Evolutionary conservation across 2,329 filamentous ascomycete genomes (phyloP).

Genomic region (Thielaviopsis euricoi): DNA sequence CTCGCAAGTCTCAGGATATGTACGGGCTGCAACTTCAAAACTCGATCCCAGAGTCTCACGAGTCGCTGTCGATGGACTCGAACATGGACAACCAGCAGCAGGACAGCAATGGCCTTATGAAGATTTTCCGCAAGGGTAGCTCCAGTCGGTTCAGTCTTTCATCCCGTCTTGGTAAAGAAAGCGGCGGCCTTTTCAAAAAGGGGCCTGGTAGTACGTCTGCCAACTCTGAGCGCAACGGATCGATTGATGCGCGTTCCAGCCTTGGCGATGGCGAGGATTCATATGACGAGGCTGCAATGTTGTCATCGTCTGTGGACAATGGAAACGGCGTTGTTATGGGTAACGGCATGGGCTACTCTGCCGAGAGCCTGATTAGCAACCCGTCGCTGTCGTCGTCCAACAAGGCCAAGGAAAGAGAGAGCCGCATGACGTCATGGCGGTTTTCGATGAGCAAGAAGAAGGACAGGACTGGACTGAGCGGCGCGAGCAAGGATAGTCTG

Average conservation of each 20-base stretch:
- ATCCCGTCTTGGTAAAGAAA: conserved; percentile 37
- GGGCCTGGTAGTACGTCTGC: conserved; percentile 34
- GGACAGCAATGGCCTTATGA: conserved; percentile 39
- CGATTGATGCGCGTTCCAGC: conserved; percentile 35
- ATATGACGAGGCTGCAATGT: conserved; percentile 25
- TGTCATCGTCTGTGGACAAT: conserved; percentile 5
- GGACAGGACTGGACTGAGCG: conserved; percentile 23
- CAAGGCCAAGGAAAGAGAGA: conserved; percentile 30
- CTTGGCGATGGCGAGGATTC: conserved; percentile 39
- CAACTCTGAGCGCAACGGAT: conserved; percentile 39
- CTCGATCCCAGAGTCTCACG: conserved; percentile 43
- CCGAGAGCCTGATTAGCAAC: conserved; percentile 40
- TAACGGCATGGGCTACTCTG: conserved; percentile 1
- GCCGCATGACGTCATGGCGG: conserved; percentile 35
- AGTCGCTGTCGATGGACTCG: conserved; percentile 38
- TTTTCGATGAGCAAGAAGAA: conserved; percentile 46
- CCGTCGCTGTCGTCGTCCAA: conserved; percentile 34
- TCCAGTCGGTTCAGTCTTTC: conserved; percentile 49
- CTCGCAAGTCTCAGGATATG: conserved; percentile 38
- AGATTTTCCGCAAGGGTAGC: conserved; percentile 48
- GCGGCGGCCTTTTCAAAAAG: conserved; percentile 39
- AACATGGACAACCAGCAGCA: conserved; percentile 31
- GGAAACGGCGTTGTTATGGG: too few relatives aligned
- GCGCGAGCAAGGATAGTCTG: conserved; percentile 31
- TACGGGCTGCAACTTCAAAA: conserved; percentile 40